Percentiles rank a stretch among this genome's conserved stretches.
Evolutionary conservation across 306 rosid genomes (phyloP).

Genomic region (Rosa lucieae): DNA sequence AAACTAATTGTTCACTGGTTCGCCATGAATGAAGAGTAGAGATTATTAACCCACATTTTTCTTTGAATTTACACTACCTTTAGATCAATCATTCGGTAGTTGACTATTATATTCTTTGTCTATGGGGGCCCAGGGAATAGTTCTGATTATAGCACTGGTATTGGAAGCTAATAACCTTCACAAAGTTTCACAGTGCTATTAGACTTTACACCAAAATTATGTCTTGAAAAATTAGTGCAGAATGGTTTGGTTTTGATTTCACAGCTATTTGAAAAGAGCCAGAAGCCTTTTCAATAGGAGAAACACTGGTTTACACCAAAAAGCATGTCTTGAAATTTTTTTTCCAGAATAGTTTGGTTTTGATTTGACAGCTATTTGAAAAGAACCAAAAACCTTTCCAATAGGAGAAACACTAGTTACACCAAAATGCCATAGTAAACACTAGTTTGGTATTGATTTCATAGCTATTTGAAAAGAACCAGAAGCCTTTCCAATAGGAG

Average conservation of each 20-base stretch:
- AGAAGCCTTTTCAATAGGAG: background rate
- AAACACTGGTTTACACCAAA: background rate
- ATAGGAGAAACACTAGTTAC: too few relatives aligned
- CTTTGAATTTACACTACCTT: too few relatives aligned
- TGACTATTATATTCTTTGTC: background rate
- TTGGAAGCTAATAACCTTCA: background rate
- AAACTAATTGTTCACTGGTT: too few relatives aligned
- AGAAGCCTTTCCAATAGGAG: too few relatives aligned
- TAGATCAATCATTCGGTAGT: background rate
- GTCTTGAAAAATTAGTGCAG: background rate
- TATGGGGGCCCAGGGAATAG: background rate
- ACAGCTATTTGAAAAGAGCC: background rate
- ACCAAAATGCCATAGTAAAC: too few relatives aligned
- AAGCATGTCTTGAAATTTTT: background rate
- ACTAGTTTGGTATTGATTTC: background rate
- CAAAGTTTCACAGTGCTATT: background rate
- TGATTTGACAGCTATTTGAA: too few relatives aligned
- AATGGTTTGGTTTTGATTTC: slow-evolving; percentile 5
- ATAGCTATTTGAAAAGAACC: too few relatives aligned
- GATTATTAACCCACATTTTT: too few relatives aligned
- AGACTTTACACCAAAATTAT: background rate
- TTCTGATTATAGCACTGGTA: background rate
- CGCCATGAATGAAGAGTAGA: too few relatives aligned
- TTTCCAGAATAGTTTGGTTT: background rate
- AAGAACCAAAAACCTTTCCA: too few relatives aligned